A percentile compares a stretch with the other conserved stretches of the same genome.
Conservation (phyloP, 352 stramenopile genomes). For the Pythium utonaiense region DNA sequence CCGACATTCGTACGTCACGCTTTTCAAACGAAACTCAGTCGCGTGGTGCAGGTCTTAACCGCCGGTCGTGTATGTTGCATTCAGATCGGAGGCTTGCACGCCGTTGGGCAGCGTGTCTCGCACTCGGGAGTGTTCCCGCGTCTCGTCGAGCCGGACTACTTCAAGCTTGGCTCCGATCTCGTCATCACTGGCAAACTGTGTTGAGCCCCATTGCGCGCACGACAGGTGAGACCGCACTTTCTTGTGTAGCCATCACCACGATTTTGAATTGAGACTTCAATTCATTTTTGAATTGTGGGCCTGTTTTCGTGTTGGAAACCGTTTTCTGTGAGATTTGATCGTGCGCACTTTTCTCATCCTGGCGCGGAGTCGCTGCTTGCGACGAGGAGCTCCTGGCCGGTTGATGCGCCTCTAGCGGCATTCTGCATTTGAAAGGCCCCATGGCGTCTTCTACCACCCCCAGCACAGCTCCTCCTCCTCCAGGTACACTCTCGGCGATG, state of each 20-base stretch:
- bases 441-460: not conserved
- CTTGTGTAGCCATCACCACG: no score
- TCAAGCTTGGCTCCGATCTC: constrained; percentile 40
- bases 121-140: constrained; percentile 28
- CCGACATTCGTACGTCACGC: constrained; percentile 66
- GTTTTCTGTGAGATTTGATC: constrained; percentile 5
- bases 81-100: constrained; percentile 61
- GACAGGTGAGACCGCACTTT: constrained; percentile 1
- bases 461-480: not conserved
- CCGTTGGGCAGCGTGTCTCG: constrained; percentile 31
- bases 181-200: constrained; percentile 39
- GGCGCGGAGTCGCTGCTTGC: not conserved
- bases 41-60: not conserved
- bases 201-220: not conserved
- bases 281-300: constrained; percentile 24
- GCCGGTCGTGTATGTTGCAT: not conserved
- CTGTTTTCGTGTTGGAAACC: not conserved
- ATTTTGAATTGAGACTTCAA: constrained; percentile 23
- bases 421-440: constrained; percentile 1
- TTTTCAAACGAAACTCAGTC: not conserved
- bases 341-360: not conserved
- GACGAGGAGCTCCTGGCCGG: not conserved
- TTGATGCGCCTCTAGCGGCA: constrained; percentile 5
- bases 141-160: constrained; percentile 29
- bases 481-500: not conserved